A percentile compares a stretch with the other conserved stretches of the same genome.
Conservation (phyloP, 768 basidiomycete species). For the Auricularia sp. region DNA sequence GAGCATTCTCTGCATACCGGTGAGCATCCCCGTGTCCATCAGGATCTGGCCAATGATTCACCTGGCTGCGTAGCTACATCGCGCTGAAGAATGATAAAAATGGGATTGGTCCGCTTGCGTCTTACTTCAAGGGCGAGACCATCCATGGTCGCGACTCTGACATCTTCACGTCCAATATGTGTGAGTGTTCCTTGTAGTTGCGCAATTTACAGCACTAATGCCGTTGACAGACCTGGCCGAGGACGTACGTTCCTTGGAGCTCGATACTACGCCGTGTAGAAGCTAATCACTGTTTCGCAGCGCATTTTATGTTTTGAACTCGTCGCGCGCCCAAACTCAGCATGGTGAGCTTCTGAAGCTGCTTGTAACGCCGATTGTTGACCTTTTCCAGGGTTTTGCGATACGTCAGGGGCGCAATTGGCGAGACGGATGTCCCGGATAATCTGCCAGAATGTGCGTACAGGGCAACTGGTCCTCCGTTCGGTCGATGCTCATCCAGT, state of each 20-base stretch:
- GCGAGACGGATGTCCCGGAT: slow-evolving; percentile 91
- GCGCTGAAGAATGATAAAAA: slow-evolving; percentile 76
- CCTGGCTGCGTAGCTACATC: slow-evolving; percentile 47
- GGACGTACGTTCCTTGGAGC: slow-evolving; percentile 42
- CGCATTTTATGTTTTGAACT: slow-evolving; percentile 77
- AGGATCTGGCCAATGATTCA: not conserved
- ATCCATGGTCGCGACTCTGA: slow-evolving; percentile 76
- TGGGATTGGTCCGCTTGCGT: slow-evolving; percentile 81
- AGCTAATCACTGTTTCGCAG: slow-evolving; percentile 28
- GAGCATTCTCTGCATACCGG: slow-evolving; percentile 88
- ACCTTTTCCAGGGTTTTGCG: slow-evolving; percentile 68
- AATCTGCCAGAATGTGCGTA: slow-evolving; percentile 61
- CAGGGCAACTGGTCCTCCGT: not conserved
- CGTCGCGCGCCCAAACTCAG: slow-evolving; percentile 65
- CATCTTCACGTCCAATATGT: slow-evolving; percentile 96
- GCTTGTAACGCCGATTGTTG: slow-evolving; percentile 30
- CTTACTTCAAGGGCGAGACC: slow-evolving; percentile 95
- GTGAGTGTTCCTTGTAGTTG: slow-evolving; percentile 30
- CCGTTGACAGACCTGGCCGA: slow-evolving; percentile 63
- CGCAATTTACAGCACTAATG: not conserved
- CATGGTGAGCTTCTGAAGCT: slow-evolving; percentile 47
- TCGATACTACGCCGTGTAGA: not conserved
- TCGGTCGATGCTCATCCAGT: not conserved
- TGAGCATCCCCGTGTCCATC: slow-evolving; percentile 14
- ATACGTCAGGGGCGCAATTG: slow-evolving; percentile 90